These are phyloP conservation scores for Avena insularis DNA, from an alignment of 176 grass and related monocot species.

Conservation along the genomic window DNA sequence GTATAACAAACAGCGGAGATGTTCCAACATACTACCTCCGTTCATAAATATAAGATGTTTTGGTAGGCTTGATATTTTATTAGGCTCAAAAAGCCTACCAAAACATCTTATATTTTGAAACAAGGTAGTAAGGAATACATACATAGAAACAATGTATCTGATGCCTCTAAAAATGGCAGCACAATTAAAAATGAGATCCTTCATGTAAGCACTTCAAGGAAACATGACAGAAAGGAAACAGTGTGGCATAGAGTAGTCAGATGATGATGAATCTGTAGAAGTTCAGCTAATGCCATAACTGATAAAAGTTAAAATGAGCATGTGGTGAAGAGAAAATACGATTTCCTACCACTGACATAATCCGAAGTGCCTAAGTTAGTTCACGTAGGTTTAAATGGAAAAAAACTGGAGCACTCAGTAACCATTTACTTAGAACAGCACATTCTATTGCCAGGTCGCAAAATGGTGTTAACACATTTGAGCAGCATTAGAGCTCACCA, in stretches of 20 bases:
- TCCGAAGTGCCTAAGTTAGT: not conserved
- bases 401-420: not conserved
- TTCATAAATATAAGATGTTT: too few relatives aligned
- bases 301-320: not conserved
- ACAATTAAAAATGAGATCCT: not conserved
- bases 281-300: not conserved
- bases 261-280: not conserved
- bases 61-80: too few relatives aligned
- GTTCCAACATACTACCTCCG: not conserved
- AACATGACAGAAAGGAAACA: conserved; percentile 6
- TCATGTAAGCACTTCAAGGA: not conserved
- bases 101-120: too few relatives aligned
- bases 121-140: not conserved
- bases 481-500: conserved; percentile 51
- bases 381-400: not conserved
- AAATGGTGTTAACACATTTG: not conserved
- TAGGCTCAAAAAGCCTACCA: too few relatives aligned
- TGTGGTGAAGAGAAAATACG: not conserved
- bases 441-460: not conserved
- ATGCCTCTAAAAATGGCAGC: conserved; percentile 17
- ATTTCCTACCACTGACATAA: not conserved
- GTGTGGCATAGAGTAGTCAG: not conserved
- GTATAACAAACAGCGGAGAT: conserved; percentile 15
- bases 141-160: not conserved
- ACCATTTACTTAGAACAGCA: not conserved